Evolutionary conservation across 1,284 basidiomycete species (phyloP).

Genomic region (Anthracocystis walkeri): DNA sequence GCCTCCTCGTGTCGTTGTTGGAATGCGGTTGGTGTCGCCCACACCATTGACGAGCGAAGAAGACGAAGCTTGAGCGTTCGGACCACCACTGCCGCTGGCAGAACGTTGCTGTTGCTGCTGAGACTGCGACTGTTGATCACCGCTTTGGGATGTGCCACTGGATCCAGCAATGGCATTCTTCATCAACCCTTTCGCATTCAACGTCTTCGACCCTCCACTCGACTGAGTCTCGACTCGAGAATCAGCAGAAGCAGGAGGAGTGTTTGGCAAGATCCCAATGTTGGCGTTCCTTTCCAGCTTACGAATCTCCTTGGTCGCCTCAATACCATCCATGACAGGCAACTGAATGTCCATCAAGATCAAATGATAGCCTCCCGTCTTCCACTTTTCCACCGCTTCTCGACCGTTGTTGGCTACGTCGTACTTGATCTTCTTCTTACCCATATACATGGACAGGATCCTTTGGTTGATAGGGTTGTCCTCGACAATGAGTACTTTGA

Average conservation of each 20-base stretch:
- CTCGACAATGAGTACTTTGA: slow-evolving; percentile 69
- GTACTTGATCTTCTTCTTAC: slow-evolving; percentile 94
- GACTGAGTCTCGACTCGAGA: slow-evolving; percentile 2
- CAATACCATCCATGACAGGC: slow-evolving; percentile 97
- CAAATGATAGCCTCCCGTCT: slow-evolving; percentile 90
- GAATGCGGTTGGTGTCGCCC: slow-evolving; percentile 4
- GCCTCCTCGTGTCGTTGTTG: neutral
- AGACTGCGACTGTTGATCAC: neutral
- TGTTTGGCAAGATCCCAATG: slow-evolving; percentile 78
- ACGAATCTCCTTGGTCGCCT: slow-evolving; percentile 95
- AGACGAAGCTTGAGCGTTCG: neutral
- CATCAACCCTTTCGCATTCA: slow-evolving; percentile 29
- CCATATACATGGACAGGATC: slow-evolving; percentile 94
- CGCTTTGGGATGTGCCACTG: neutral
- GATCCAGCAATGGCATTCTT: slow-evolving; percentile 24
- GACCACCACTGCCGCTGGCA: neutral
- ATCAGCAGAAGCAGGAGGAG: slow-evolving; percentile 70
- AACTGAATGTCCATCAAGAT: slow-evolving; percentile 99
- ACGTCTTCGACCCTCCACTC: slow-evolving; percentile 18
- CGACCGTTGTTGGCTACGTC: slow-evolving; percentile 93
- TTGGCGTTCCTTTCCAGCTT: slow-evolving; percentile 80
- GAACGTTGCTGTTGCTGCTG: neutral
- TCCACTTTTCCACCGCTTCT: slow-evolving; percentile 97
- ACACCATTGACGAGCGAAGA: slow-evolving; percentile 25
- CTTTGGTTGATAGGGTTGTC: slow-evolving; percentile 99